These are phyloP conservation scores for Yamadazyma sp. DNA, from an alignment of 805 yeast species.

Conservation along the genomic window DNA sequence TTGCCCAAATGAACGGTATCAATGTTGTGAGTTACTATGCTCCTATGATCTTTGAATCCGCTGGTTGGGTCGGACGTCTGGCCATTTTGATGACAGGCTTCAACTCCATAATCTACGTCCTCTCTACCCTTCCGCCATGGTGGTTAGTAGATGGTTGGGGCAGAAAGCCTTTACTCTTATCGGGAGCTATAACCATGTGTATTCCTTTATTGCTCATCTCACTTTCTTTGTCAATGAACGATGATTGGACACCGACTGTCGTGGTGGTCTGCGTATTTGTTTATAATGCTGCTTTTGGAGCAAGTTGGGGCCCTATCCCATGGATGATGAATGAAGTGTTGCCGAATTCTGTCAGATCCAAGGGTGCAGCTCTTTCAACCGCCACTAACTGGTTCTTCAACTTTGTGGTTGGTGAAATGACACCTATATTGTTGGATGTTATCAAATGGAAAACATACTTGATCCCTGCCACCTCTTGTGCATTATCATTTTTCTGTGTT, in stretches of 20 bases:
- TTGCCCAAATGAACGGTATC: conserved; percentile 93
- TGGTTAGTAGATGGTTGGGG: conserved; percentile 90
- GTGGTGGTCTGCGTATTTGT: conserved; percentile 78
- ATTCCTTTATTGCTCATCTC: conserved; percentile 65
- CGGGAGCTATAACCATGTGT: conserved; percentile 83
- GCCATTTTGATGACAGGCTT: conserved; percentile 92
- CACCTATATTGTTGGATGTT: conserved; percentile 76
- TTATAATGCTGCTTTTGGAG: conserved; percentile 83
- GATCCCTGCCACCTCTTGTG: conserved; percentile 77
- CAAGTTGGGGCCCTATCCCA: conserved; percentile 93
- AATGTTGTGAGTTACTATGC: conserved; percentile 92
- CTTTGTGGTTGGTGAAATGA: conserved; percentile 88
- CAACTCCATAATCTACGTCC: conserved; percentile 39
- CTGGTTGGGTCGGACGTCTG: conserved; percentile 89
- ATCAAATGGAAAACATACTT: conserved; percentile 81
- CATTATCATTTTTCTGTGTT: conserved; percentile 70
- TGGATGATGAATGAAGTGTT: conserved; percentile 90
- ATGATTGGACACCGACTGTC: conserved; percentile 55
- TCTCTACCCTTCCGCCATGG: conserved; percentile 87
- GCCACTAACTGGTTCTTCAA: conserved; percentile 94
- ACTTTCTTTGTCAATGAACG: conserved; percentile 41
- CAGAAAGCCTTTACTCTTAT: conserved; percentile 74
- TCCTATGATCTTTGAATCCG: conserved; percentile 89
- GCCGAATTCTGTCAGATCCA: conserved; percentile 80
- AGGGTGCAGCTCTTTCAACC: conserved; percentile 87